phyloP scores from a whole-genome alignment of 768 basidiomycete species.

The Psilocybe sp. region DNA sequence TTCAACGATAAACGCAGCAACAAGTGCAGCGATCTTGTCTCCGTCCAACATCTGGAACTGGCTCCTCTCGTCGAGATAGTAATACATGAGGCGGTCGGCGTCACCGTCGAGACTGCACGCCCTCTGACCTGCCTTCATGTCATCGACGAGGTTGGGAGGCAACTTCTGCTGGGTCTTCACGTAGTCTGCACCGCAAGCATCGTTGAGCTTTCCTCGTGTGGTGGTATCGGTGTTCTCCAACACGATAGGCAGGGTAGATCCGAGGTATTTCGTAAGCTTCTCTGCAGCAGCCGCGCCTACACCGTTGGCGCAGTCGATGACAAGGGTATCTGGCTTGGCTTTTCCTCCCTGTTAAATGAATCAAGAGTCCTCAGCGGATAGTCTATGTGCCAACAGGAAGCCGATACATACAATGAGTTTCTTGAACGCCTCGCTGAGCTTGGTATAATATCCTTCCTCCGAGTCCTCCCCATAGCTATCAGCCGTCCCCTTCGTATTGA shows the following conservation, averaged over 20 bases:
- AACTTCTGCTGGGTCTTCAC: constrained; percentile 91
- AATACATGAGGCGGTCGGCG: constrained; percentile 96
- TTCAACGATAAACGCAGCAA: constrained; percentile 90
- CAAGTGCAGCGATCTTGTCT: constrained; percentile 95
- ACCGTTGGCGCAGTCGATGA: constrained; percentile 99
- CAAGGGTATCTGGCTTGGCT: constrained; percentile 50
- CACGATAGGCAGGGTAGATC: constrained; percentile 55
- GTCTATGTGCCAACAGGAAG: not conserved
- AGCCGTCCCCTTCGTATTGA: constrained; percentile 80
- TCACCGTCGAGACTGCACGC: constrained; percentile 97
- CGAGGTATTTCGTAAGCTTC: constrained; percentile 59
- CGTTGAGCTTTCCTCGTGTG: constrained; percentile 75
- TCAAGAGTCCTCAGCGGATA: constrained; percentile 2
- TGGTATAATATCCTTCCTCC: constrained; percentile 79
- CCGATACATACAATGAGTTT: constrained; percentile 71
- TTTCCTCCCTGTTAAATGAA: constrained; percentile 51
- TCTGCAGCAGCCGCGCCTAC: constrained; percentile 79
- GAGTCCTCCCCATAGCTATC: constrained; percentile 81
- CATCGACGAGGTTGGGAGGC: constrained; percentile 69
- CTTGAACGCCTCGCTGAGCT: constrained; percentile 80
- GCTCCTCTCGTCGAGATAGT: constrained; percentile 76
- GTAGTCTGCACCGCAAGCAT: constrained; percentile 90
- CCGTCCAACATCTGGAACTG: constrained; percentile 93
- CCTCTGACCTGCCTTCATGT: constrained; percentile 68
- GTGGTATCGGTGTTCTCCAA: constrained; percentile 68